A percentile compares a stretch with the other conserved stretches of the same genome.
Evolutionary conservation across 2,329 filamentous ascomycete genomes (phyloP).

Genomic region (Alternaria panax): DNA sequence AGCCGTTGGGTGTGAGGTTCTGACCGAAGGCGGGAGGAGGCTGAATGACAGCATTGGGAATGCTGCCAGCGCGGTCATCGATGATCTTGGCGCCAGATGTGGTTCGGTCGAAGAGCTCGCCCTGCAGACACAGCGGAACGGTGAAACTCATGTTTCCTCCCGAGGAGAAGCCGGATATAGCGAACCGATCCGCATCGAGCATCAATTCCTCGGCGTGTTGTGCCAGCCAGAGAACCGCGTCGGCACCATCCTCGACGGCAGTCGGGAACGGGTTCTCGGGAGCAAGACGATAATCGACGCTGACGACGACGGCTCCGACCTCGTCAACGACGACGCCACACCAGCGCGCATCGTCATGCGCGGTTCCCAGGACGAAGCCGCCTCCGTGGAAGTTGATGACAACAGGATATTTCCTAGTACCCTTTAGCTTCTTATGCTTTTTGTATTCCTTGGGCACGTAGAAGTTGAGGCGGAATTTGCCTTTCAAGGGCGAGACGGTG

Average conservation of each 20-base stretch:
- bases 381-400: slow-evolving; percentile 71
- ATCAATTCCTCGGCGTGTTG: slow-evolving; percentile 63
- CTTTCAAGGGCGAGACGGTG: slow-evolving; percentile 55
- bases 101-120: slow-evolving; percentile 51
- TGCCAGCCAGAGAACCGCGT: slow-evolving; percentile 66
- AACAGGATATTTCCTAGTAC: slow-evolving; percentile 60
- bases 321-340: slow-evolving; percentile 63
- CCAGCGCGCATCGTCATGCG: slow-evolving; percentile 69
- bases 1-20: slow-evolving; percentile 41
- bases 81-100: slow-evolving; percentile 38
- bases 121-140: slow-evolving; percentile 65
- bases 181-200: slow-evolving; percentile 65
- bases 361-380: slow-evolving; percentile 66
- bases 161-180: slow-evolving; percentile 68
- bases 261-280: slow-evolving; percentile 69
- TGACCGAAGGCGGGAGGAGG: slow-evolving; percentile 21
- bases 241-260: slow-evolving; percentile 69
- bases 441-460: slow-evolving; percentile 64
- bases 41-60: slow-evolving; percentile 33
- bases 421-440: slow-evolving; percentile 52
- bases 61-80: slow-evolving; percentile 36
- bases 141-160: slow-evolving; percentile 70
- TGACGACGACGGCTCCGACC: slow-evolving; percentile 65
- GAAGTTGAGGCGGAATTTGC: slow-evolving; percentile 64
- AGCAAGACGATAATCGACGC: slow-evolving; percentile 67